phyloP scores from a whole-genome alignment of 768 basidiomycete species.

The Naematelia aurantialba region DNA sequence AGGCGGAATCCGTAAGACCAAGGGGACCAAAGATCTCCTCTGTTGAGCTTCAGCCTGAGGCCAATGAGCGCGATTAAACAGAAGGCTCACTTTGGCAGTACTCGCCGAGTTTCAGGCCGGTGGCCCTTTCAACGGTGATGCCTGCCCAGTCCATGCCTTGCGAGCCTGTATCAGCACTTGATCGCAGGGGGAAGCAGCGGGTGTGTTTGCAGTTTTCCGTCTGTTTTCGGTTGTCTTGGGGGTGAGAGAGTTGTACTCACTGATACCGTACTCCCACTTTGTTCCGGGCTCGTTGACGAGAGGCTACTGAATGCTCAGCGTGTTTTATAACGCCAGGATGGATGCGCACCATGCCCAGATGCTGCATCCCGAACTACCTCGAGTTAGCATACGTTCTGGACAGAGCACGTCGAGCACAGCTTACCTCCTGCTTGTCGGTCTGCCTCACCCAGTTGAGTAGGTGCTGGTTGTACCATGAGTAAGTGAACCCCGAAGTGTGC shows the following conservation, averaged over 20 bases:
- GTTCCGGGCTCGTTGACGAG: slow-evolving; percentile 19
- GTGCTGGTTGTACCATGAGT: slow-evolving; percentile 21
- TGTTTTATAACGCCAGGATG: neutral
- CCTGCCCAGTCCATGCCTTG: slow-evolving; percentile 24
- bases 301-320: slow-evolving; percentile 5
- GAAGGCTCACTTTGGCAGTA: slow-evolving; percentile 14
- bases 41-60: neutral
- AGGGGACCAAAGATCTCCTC: slow-evolving; percentile 18
- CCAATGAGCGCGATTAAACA: neutral
- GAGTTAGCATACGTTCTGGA: no score
- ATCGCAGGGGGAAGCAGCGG: no score
- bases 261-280: slow-evolving; percentile 19
- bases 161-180: no score
- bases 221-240: no score
- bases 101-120: slow-evolving; percentile 9
- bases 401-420: slow-evolving; percentile 12
- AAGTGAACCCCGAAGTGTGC: slow-evolving; percentile 19
- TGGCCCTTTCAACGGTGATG: slow-evolving; percentile 10
- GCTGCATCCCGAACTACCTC: no score
- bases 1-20: slow-evolving; percentile 12
- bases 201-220: no score
- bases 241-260: no score
- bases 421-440: slow-evolving; percentile 17
- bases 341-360: slow-evolving; percentile 11
- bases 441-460: slow-evolving; percentile 16